These are phyloP conservation scores for Eucalyptus curtisii DNA, from an alignment of 345 rosid species.

Conservation along the genomic window DNA sequence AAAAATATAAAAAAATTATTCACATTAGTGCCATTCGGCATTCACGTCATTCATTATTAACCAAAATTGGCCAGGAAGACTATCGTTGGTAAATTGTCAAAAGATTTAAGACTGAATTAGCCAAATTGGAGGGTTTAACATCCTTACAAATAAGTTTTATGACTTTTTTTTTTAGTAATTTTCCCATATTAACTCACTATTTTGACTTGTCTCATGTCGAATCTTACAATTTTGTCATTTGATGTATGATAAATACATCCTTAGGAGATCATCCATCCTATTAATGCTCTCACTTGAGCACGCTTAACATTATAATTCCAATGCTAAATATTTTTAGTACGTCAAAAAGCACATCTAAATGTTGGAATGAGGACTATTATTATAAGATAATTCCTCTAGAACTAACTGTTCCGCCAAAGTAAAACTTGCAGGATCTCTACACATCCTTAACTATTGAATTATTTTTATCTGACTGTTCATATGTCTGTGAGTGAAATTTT, in stretches of 20 bases:
- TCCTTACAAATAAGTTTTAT: neutral
- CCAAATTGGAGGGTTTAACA: neutral
- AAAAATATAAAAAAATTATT: neutral
- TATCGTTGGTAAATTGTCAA: neutral
- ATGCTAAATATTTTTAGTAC: neutral
- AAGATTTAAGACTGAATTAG: neutral
- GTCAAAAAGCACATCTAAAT: neutral
- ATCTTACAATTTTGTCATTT: too few species aligned
- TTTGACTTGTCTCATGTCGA: neutral
- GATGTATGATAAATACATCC: neutral
- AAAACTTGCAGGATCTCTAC: neutral
- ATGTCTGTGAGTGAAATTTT: neutral
- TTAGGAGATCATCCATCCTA: neutral
- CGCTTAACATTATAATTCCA: neutral
- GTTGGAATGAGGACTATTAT: neutral
- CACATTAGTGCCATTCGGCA: fast-evolving
- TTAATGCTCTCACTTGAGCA: neutral
- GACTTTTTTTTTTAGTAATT: neutral
- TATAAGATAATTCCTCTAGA: neutral
- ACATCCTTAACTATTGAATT: neutral
- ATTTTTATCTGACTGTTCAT: neutral
- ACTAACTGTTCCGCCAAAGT: neutral
- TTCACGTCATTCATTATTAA: neutral
- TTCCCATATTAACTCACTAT: neutral
- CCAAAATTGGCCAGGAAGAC: neutral